Evolutionary conservation across 257 asterid species (phyloP).

Genomic region (Fraxinus cuspidata): DNA sequence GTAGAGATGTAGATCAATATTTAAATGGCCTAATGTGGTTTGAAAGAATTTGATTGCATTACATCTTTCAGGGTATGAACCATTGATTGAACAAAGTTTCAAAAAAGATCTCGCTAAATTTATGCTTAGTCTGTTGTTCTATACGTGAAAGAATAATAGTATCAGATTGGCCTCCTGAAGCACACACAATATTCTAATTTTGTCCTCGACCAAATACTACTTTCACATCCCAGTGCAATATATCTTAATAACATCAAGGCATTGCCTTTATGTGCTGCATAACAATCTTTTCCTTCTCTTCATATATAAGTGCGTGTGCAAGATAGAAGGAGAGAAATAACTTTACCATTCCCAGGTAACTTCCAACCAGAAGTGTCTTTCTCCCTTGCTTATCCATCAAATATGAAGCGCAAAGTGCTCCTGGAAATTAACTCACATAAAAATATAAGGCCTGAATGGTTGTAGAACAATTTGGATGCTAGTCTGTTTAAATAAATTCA

Average conservation of each 20-base stretch:
- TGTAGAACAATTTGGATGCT: not conserved
- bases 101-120: not conserved
- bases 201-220: not conserved
- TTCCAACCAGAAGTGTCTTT: conserved; percentile 67
- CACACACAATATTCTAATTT: not conserved
- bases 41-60: not conserved
- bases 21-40: not conserved
- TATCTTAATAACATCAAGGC: not conserved
- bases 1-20: not conserved
- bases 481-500: conserved; percentile 7
- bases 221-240: not conserved
- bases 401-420: conserved; percentile 74
- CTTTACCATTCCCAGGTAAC: conserved; percentile 86
- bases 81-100: not conserved
- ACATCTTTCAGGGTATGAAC: not conserved
- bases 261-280: not conserved
- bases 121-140: not conserved
- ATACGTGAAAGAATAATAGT: not conserved
- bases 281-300: conserved; percentile 11
- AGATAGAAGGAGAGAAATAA: not conserved
- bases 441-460: conserved; percentile 5
- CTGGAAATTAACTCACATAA: conserved; percentile 39
- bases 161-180: not conserved
- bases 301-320: not conserved
- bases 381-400: conserved; percentile 86